Percentiles rank a stretch among this genome's conserved stretches.
These are phyloP conservation scores for Pythium guiyangense DNA, from an alignment of 352 stramenopile genomes.

Conservation along the genomic window DNA sequence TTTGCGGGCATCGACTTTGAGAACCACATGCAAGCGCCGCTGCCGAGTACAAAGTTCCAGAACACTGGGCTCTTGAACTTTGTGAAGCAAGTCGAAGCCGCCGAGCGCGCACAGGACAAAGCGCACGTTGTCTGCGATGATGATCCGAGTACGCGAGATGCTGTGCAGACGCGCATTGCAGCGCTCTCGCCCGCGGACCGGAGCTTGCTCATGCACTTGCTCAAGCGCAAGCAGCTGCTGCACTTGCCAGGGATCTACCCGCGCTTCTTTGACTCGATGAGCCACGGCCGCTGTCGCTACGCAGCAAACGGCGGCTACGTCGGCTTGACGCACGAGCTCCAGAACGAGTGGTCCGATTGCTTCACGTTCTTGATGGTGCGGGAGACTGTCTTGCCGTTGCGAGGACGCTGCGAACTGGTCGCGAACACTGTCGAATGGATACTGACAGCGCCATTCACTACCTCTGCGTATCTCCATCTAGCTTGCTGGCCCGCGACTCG, in stretches of 20 bases:
- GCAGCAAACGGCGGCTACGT: conserved; percentile 50
- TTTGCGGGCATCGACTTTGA: conserved; percentile 66
- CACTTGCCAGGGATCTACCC: conserved; percentile 65
- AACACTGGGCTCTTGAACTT: conserved; percentile 42
- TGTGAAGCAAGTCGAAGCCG: conserved; percentile 29
- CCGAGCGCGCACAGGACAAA: conserved; percentile 31
- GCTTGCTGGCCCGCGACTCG: conserved; percentile 50
- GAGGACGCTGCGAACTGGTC: neutral
- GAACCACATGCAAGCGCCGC: conserved; percentile 38
- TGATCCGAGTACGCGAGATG: conserved; percentile 11
- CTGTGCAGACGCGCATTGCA: conserved; percentile 29
- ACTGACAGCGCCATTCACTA: neutral
- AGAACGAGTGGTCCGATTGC: conserved; percentile 68
- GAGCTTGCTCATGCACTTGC: conserved; percentile 70
- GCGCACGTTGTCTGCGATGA: conserved; percentile 11
- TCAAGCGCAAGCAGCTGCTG: conserved; percentile 68
- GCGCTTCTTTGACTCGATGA: conserved; percentile 58
- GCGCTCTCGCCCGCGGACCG: conserved; percentile 25
- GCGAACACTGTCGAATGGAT: neutral
- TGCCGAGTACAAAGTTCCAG: conserved; percentile 35
- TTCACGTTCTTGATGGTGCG: conserved; percentile 71
- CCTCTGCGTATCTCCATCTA: conserved; percentile 20
- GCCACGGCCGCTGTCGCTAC: conserved; percentile 50
- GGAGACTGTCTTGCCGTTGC: neutral
- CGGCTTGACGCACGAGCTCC: conserved; percentile 58